Percentiles rank a stretch among this genome's conserved stretches.
phyloP scores from a whole-genome alignment of 805 yeast species.

The Ogataea parapolymorpha region DNA sequence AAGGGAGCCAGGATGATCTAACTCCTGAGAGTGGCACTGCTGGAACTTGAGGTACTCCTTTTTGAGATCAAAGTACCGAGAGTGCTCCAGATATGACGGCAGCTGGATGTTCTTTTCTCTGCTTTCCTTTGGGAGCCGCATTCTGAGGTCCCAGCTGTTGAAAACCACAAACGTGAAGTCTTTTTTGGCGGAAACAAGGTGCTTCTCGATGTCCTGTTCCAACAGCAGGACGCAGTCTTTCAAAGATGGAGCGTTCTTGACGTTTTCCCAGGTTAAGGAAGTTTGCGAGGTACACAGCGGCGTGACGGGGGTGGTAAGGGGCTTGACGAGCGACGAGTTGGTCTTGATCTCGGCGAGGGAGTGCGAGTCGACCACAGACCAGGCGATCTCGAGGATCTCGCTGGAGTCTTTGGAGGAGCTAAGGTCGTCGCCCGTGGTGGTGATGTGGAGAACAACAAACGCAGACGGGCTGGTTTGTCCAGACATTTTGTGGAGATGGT shows the following conservation, averaged over 20 bases:
- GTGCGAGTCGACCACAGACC: slow-evolving; percentile 58
- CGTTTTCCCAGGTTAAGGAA: slow-evolving; percentile 58
- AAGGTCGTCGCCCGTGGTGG: slow-evolving; percentile 67
- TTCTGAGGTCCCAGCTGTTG: slow-evolving; percentile 67
- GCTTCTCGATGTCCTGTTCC: slow-evolving; percentile 47
- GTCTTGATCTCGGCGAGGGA: slow-evolving; percentile 41
- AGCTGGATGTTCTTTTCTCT: slow-evolving; percentile 68
- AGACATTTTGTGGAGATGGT: slow-evolving; percentile 1
- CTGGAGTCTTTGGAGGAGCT: slow-evolving; percentile 63
- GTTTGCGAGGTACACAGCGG: slow-evolving; percentile 51
- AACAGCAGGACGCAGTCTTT: slow-evolving; percentile 59
- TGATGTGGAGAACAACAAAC: slow-evolving; percentile 58
- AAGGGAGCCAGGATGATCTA: slow-evolving; percentile 22
- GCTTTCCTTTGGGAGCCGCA: slow-evolving; percentile 77
- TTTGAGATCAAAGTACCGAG: slow-evolving; percentile 71
- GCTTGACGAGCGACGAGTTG: slow-evolving; percentile 53
- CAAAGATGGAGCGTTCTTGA: slow-evolving; percentile 54
- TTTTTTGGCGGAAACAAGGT: slow-evolving; percentile 37
- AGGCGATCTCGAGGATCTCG: slow-evolving; percentile 65
- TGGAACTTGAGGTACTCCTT: slow-evolving; percentile 76
- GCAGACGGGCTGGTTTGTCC: slow-evolving; percentile 16
- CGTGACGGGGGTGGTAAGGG: slow-evolving; percentile 64
- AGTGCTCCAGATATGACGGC: slow-evolving; percentile 72
- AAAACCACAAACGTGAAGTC: slow-evolving; percentile 67
- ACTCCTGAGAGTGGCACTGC: slow-evolving; percentile 52